A percentile compares a stretch with the other conserved stretches of the same genome.
phyloP scores from a whole-genome alignment of 179 eudicot species.

The Silene noctiflora region DNA sequence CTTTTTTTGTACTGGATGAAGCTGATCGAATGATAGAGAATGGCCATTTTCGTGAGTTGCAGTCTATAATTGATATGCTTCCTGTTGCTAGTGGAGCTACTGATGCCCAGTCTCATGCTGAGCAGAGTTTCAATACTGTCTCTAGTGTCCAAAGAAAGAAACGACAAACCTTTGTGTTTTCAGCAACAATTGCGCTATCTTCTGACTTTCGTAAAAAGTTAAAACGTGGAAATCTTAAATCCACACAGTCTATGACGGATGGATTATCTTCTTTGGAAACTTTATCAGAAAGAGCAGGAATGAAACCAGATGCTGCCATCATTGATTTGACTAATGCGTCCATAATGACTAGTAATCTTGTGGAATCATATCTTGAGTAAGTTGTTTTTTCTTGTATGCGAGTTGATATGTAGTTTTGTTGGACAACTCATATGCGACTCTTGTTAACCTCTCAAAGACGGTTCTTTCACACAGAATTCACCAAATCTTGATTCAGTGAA shows the following conservation, averaged over 20 bases:
- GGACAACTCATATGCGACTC: background rate
- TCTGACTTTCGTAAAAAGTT: slow-evolving; percentile 85
- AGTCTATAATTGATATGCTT: slow-evolving; percentile 90
- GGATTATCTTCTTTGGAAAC: slow-evolving; percentile 73
- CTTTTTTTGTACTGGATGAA: slow-evolving; percentile 97
- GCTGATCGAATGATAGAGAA: slow-evolving; percentile 97
- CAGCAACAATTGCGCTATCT: slow-evolving; percentile 91
- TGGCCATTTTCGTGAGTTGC: slow-evolving; percentile 93
- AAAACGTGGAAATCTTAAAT: slow-evolving; percentile 62
- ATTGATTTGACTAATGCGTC: slow-evolving; percentile 80
- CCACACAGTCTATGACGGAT: slow-evolving; percentile 41
- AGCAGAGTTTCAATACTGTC: slow-evolving; percentile 61
- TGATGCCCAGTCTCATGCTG: slow-evolving; percentile 42
- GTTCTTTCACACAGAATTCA: background rate
- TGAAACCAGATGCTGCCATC: slow-evolving; percentile 86
- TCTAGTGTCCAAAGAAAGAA: slow-evolving; percentile 70
- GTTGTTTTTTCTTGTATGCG: slow-evolving; percentile 24
- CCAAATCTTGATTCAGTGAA: background rate
- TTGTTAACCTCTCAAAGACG: background rate
- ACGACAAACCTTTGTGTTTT: slow-evolving; percentile 94
- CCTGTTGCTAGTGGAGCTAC: slow-evolving; percentile 45
- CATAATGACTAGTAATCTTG: slow-evolving; percentile 74
- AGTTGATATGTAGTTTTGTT: background rate
- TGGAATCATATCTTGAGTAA: slow-evolving; percentile 93
- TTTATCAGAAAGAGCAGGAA: slow-evolving; percentile 89